These are phyloP conservation scores for Paecilomyces dactylethromorphus DNA, from an alignment of 2,329 filamentous ascomycete species.

Conservation along the genomic window DNA sequence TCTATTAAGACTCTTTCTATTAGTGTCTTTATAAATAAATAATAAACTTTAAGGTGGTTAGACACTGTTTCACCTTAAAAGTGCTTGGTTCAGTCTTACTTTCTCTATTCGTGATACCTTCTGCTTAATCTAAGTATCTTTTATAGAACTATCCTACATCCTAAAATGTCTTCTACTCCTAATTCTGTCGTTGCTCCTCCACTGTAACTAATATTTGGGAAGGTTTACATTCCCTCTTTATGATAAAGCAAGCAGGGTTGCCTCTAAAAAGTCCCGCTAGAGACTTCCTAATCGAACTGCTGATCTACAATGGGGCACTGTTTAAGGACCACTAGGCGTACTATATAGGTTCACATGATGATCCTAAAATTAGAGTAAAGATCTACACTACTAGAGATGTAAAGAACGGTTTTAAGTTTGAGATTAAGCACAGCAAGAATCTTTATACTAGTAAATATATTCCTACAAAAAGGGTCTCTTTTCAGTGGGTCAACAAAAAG, in stretches of 20 bases:
- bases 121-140: neutral
- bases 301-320: conserved; percentile 24
- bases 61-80: too few relatives aligned
- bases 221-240: neutral
- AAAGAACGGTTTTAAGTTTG: conserved; percentile 21
- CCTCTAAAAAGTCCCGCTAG: conserved; percentile 1
- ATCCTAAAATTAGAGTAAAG: conserved; percentile 17
- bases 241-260: neutral
- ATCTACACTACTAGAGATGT: conserved; percentile 28
- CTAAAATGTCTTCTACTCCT: neutral
- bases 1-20: too few relatives aligned
- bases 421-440: conserved; percentile 23
- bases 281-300: conserved; percentile 20
- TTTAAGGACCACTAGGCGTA: conserved; percentile 35
- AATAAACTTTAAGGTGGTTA: too few relatives aligned
- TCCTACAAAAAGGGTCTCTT: conserved; percentile 16
- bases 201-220: neutral
- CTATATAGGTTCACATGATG: conserved; percentile 14
- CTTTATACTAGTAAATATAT: conserved; percentile 4
- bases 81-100: too few relatives aligned
- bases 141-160: neutral
- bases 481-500: conserved; percentile 23
- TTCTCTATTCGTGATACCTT: too few relatives aligned
- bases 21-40: too few relatives aligned
- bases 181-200: neutral